Evolutionary conservation across 192 early-diverging fungal genomes (phyloP), one percentile per base, ranked within the genome.

Genomic region (Funneliformis mosseae): DNA sequence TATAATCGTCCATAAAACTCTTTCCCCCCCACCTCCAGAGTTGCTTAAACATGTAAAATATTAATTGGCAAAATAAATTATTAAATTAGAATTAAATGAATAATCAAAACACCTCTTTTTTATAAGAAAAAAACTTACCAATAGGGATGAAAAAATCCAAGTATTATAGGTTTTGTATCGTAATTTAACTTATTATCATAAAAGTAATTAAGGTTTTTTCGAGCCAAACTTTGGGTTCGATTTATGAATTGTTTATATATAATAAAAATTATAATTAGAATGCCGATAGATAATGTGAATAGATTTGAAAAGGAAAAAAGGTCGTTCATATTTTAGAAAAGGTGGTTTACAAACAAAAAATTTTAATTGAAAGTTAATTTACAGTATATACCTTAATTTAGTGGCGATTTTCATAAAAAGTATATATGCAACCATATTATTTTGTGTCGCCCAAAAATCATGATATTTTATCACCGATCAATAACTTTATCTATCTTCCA

Each of bases 81-180:
- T 14, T 33, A 14, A 14, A 3, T 27, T 45, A 28, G 14, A 70
- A 16, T 46, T n/a, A 33, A 50, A 6, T 16, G 62, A 50, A 7
- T 38, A 61, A 64, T 33, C n/a, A n/a, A n/a, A 67, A 64, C 27
- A 28, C 4, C 46, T n/a, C 10, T 55, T 8, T 12, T 61, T 8
- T 25, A 60, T 63, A 39, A 33, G 23, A 18, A 50, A 27, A 18
- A 27, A 42, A 39, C 60, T 70, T 88, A 93, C 88, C 96, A 95
- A 67, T 93, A 97, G 1, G 96, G 97, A 87, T 99, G 97, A 88
- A 99, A 99, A 84, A 99, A 96, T 23, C 93, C 94, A 38, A 88
- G 80, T 33, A 90, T 85, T 73, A 92, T 79, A 42, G 86, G 87
- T 3, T 43, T 76, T 46, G 16, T 21, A 21, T 18, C 21, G 18